Base-by-base conservation (phyloP, 1,139 yeast genomes). In the Yamadazyma sp. region DNA sequence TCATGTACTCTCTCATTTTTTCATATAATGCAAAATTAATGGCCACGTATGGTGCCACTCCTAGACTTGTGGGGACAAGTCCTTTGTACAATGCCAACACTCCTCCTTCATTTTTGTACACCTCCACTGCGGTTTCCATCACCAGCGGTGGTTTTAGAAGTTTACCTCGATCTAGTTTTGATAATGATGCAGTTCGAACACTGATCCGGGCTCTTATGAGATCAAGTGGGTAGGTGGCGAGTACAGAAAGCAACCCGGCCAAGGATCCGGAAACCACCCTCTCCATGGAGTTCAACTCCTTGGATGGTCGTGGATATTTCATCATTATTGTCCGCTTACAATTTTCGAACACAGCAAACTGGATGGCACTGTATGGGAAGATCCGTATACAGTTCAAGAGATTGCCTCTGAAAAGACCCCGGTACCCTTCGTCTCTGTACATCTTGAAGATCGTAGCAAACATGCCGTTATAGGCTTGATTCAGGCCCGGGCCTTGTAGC, bases 1-100 rank as follows among this genome's bases (percentile, higher is more conserved):
- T 62, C 76, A 70, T 69, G 41, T 56, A 54, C 47, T 85, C 94
- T 44, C 92, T 79, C 50, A 89, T 57, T 43, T 76, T 79, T 54
- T 92, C 97, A 64, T 90, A 92, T 32, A 88, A 79, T 6, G 96
- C 86, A 59, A 92, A 92, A 61, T 90, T 92, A 39, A 92, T 74
- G 3, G 96, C 96, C 31, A 88, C 97, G 53, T 90, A 92, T 1
- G 98, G 97, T 1, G 96, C 97, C 11, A 92, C 97, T 1, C 97
- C 97, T 47, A 87, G 62, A 2, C 90, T 79, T 0, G 98, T 90
- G 6, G 97, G 97, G 43, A 83, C 69, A 8, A 90, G 69, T 3
- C 98, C 98, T 39, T 92, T 72, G 56, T 87, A 92, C 14, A 90
- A 68, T 0, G 92, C 96, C 4, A 60, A 45, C 6, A 87, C 24